Evolutionary conservation across 768 basidiomycete species (phyloP).

Genomic region (Sistotremastrum niveocremeum): DNA sequence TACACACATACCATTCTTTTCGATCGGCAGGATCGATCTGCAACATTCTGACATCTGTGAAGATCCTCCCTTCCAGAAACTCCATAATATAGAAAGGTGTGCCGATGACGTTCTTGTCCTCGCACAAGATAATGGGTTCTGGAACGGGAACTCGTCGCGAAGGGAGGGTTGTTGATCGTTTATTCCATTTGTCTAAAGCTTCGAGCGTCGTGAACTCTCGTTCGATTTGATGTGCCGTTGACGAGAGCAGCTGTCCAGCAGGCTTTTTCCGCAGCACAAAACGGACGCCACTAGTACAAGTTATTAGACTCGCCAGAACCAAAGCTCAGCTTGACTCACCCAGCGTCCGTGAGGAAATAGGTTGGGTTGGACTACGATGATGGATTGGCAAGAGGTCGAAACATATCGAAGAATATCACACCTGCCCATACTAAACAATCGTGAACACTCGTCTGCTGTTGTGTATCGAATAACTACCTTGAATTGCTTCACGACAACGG

Average conservation of each 20-base stretch:
- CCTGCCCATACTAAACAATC: constrained; percentile 70
- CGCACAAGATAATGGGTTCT: constrained; percentile 69
- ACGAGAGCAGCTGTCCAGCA: constrained; percentile 70
- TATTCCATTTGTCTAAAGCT: constrained; percentile 68
- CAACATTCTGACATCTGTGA: constrained; percentile 71
- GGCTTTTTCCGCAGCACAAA: constrained; percentile 93
- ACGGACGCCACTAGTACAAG: constrained; percentile 30
- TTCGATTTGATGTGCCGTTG: constrained; percentile 91
- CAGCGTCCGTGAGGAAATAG: constrained; percentile 76
- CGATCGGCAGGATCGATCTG: constrained; percentile 49
- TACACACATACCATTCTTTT: constrained; percentile 48
- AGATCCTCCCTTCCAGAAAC: constrained; percentile 87
- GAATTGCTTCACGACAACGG: constrained; percentile 83
- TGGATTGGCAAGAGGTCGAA: constrained; percentile 1
- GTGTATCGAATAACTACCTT: constrained; percentile 33
- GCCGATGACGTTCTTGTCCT: constrained; percentile 64
- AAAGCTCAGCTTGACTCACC: constrained; percentile 25
- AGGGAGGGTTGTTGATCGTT: constrained; percentile 32
- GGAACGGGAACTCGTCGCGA: constrained; percentile 68
- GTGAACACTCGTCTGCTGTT: not conserved
- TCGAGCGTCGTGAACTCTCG: constrained; percentile 77
- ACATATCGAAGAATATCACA: constrained; percentile 19
- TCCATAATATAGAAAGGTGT: constrained; percentile 97
- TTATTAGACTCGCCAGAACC: not conserved
- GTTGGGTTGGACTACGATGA: constrained; percentile 78